phyloP scores from a whole-genome alignment of 371 early-diverging fungal genomes.

The Mortierella sp. region DNA sequence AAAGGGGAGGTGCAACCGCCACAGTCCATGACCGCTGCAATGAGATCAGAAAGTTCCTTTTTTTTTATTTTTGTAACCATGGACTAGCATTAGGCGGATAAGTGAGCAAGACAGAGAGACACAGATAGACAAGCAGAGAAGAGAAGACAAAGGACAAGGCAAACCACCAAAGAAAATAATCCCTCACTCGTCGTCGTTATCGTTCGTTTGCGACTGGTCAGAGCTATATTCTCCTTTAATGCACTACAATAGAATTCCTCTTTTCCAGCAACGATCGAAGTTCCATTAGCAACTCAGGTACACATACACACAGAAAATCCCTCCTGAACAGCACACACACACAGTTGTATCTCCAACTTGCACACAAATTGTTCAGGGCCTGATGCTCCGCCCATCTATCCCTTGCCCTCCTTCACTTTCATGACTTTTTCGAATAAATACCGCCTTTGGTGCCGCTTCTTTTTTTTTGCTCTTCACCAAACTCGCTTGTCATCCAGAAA shows the following conservation, averaged over 20 bases:
- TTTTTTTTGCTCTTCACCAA: constrained; percentile 3
- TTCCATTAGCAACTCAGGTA: background rate
- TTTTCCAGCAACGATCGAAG: background rate
- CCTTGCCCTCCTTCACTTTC: background rate
- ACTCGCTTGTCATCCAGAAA: background rate
- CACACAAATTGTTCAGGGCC: too few relatives aligned
- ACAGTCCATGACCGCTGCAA: too few relatives aligned
- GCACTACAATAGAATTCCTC: background rate
- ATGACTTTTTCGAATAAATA: background rate
- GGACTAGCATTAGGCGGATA: too few relatives aligned
- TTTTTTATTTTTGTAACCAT: too few relatives aligned
- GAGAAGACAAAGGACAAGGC: background rate
- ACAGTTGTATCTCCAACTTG: background rate
- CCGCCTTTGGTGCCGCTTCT: background rate
- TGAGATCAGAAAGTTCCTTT: too few relatives aligned
- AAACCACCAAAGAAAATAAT: background rate
- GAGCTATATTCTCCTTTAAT: background rate
- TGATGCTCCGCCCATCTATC: constrained; percentile 4
- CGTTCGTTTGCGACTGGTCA: background rate
- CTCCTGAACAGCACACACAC: background rate
- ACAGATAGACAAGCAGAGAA: background rate
- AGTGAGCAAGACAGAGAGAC: background rate
- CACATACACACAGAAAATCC: too few relatives aligned
- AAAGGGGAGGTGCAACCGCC: too few relatives aligned
- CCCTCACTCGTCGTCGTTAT: background rate